Conservation (phyloP, 306 rosid species). For the Astragalus membranaceus region DNA sequence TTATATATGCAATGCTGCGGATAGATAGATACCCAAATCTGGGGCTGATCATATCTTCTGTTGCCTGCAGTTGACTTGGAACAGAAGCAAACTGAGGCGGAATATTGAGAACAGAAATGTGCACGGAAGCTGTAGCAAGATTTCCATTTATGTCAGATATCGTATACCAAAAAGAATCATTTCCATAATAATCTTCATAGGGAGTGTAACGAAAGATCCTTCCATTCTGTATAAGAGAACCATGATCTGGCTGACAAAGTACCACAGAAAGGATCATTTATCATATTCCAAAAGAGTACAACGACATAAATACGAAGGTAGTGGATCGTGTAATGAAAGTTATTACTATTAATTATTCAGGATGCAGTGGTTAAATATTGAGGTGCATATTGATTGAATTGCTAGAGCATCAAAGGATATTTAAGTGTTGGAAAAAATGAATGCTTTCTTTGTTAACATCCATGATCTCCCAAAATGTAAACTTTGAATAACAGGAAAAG, state of each 20-base stretch:
- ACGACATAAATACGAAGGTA: not conserved
- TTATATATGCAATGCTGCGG: not conserved
- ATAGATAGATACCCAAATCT: constrained; percentile 58
- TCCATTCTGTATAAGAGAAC: constrained; percentile 63
- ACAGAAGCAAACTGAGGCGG: constrained; percentile 76
- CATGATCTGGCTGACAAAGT: constrained; percentile 60
- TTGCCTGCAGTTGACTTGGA: constrained; percentile 70
- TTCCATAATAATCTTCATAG: constrained; percentile 60
- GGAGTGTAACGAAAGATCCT: constrained; percentile 69
- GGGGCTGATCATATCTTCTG: constrained; percentile 70
- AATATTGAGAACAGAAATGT: constrained; percentile 58
- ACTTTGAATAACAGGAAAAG: not conserved
- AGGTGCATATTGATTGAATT: not conserved
- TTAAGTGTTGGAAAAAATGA: too few species aligned
- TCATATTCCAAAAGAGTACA: not conserved
- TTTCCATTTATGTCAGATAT: constrained; percentile 77
- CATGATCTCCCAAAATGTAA: not conserved
- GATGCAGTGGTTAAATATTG: not conserved
- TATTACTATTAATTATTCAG: not conserved
- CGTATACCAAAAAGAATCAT: constrained; percentile 61
- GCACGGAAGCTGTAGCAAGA: constrained; percentile 57
- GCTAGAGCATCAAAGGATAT: not conserved
- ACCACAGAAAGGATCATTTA: not conserved
- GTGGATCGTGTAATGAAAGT: not conserved
- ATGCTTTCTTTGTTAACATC: not conserved